Base-by-base conservation (phyloP, 2,329 filamentous ascomycete species). In the Monosporascus cannonballus region DNA sequence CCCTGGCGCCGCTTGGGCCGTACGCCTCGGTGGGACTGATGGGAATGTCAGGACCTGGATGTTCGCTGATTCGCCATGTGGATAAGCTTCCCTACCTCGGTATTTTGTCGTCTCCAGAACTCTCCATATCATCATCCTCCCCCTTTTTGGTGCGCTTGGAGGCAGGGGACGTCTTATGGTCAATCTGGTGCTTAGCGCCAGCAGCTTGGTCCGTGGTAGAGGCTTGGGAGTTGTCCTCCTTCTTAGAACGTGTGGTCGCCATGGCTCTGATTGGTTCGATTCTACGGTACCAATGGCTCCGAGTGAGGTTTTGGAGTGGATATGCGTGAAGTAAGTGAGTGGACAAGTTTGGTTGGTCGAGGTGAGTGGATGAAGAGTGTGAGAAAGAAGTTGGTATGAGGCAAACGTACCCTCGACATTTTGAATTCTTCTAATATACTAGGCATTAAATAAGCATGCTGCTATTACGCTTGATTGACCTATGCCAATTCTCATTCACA, bases 91-190 rank as follows among this genome's bases (percentile, higher is more conserved):
- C 49, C 15, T 54, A 65, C 64, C 56, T 66, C 9, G 69, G 67
- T 42, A 79, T 65, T 1, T 72, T 74, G 56, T 81, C 76, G 54
- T 83, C 79, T 36, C 81, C 70, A 0, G 76, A 79, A 58, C 74
- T 74, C 61, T 83, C 79, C 54, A 74, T 71, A 57, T 70, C 73
- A 15, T 54, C 55, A 14, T 61, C 55, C 9, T 57, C 55, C 9
- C 56, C 58, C 50, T 61, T 67, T 52, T 67, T 69, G n/a, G 67
- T 64, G 24, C 71, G 71, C 60, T 77, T 76, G 14, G 70, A 58
- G 45, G 70, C 58, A 24, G 71, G 68, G 1, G 71, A 67, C 5
- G 61, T 56, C 46, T 64, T 61, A 17, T 55, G 54, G 42, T 63
- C 61, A 2, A 68, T 62, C 53, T 69, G 63, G 49, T 69, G 71